Conservation (phyloP, 2,329 filamentous ascomycete genomes). For the Plectosphaerella sp. region DNA sequence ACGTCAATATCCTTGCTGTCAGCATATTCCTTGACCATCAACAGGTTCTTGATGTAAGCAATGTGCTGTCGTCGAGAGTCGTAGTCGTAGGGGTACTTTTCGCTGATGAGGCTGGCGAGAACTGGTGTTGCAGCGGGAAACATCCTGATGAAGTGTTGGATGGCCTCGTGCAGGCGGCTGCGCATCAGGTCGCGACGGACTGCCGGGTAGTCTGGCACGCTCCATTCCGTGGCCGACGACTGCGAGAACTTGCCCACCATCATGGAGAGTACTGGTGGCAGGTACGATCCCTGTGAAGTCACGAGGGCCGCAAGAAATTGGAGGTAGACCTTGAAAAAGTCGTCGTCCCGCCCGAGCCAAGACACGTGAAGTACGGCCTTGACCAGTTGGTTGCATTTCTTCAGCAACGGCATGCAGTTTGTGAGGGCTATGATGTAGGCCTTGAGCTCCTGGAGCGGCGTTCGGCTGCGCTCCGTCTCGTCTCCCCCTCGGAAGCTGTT, state of each 20-base stretch:
- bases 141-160: slow-evolving; percentile 73
- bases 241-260: slow-evolving; percentile 73
- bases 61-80: slow-evolving; percentile 77
- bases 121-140: slow-evolving; percentile 74
- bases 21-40: slow-evolving; percentile 72
- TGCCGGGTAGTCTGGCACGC: slow-evolving; percentile 46
- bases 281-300: slow-evolving; percentile 77
- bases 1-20: slow-evolving; percentile 69
- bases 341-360: slow-evolving; percentile 61
- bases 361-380: slow-evolving; percentile 54
- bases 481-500: slow-evolving; percentile 26
- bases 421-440: slow-evolving; percentile 61
- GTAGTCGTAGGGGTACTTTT: slow-evolving; percentile 71
- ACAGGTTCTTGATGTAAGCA: slow-evolving; percentile 81
- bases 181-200: slow-evolving; percentile 64
- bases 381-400: slow-evolving; percentile 55
- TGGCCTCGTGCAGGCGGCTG: slow-evolving; percentile 67
- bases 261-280: slow-evolving; percentile 71
- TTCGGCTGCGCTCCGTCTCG: slow-evolving; percentile 36
- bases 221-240: slow-evolving; percentile 39
- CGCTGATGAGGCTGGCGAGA: slow-evolving; percentile 61
- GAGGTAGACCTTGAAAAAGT: slow-evolving; percentile 63
- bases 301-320: slow-evolving; percentile 68
- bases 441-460: slow-evolving; percentile 52
- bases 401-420: slow-evolving; percentile 54